Conservation (phyloP, 2,329 filamentous ascomycete genomes). For the Rhinocladiella similis region DNA sequence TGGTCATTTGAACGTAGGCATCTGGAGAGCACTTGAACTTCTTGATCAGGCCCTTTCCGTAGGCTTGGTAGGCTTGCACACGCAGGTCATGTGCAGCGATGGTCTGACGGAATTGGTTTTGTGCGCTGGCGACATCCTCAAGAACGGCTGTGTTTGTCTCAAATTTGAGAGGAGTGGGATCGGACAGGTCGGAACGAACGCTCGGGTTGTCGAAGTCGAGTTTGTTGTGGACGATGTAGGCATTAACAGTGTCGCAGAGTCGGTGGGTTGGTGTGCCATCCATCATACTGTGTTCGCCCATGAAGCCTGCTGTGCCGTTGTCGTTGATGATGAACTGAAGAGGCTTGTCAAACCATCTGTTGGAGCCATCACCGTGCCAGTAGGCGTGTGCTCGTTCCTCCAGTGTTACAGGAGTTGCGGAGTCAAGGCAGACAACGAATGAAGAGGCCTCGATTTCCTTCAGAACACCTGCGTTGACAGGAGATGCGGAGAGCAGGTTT, state of each 20-base stretch:
- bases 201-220: slow-evolving; percentile 80
- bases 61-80: slow-evolving; percentile 94
- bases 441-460: slow-evolving; percentile 83
- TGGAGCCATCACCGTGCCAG: slow-evolving; percentile 96
- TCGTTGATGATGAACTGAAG: slow-evolving; percentile 98
- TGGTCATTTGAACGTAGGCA: slow-evolving; percentile 97
- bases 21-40: slow-evolving; percentile 98
- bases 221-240: slow-evolving; percentile 90
- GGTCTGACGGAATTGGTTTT: slow-evolving; percentile 74
- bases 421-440: slow-evolving; percentile 91
- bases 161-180: slow-evolving; percentile 77
- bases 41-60: slow-evolving; percentile 98
- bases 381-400: slow-evolving; percentile 95
- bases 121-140: slow-evolving; percentile 75
- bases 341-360: slow-evolving; percentile 98
- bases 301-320: slow-evolving; percentile 96
- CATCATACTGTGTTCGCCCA: slow-evolving; percentile 99
- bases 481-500: slow-evolving; percentile 71
- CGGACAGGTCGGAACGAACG: slow-evolving; percentile 78
- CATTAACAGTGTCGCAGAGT: slow-evolving; percentile 90
- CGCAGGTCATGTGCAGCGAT: slow-evolving; percentile 87
- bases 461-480: slow-evolving; percentile 75
- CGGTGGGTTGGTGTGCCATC: slow-evolving; percentile 97
- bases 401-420: slow-evolving; percentile 84
- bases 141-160: slow-evolving; percentile 72